These are phyloP conservation scores for Elsinoe arachidis DNA, from an alignment of 2,329 filamentous ascomycete species.

Conservation along the genomic window DNA sequence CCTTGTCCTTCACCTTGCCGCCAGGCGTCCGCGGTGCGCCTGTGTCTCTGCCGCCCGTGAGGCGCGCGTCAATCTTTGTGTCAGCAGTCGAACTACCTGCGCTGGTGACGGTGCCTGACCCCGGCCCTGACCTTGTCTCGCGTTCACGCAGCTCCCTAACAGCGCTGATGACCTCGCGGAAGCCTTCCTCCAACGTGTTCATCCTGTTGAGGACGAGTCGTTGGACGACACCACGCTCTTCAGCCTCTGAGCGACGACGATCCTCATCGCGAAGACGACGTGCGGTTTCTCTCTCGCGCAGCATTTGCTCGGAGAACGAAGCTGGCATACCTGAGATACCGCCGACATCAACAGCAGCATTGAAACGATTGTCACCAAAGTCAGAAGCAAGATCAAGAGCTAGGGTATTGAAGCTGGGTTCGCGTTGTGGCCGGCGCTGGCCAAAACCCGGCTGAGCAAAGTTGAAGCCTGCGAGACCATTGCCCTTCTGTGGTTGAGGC, in stretches of 20 bases:
- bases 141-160: conserved; percentile 24
- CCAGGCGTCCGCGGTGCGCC: neutral
- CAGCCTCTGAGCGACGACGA: conserved; percentile 30
- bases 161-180: conserved; percentile 54
- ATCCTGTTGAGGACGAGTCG: conserved; percentile 79
- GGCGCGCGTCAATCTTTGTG: conserved; percentile 2
- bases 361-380: conserved; percentile 51
- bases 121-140: neutral
- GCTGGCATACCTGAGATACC: conserved; percentile 28
- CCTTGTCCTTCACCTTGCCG: conserved; percentile 8
- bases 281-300: conserved; percentile 44
- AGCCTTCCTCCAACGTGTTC: conserved; percentile 87
- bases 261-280: conserved; percentile 32
- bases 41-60: neutral
- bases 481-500: conserved; percentile 49
- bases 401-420: conserved; percentile 55
- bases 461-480: conserved; percentile 33
- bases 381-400: conserved; percentile 65
- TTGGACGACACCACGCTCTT: conserved; percentile 64
- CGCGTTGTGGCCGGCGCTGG: conserved; percentile 25
- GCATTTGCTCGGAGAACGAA: conserved; percentile 42
- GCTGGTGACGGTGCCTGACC: neutral
- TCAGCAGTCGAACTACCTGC: neutral
- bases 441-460: conserved; percentile 5
- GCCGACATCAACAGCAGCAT: conserved; percentile 38